Base-by-base conservation (phyloP, 805 yeast genomes). In the Ogataea henricii region DNA sequence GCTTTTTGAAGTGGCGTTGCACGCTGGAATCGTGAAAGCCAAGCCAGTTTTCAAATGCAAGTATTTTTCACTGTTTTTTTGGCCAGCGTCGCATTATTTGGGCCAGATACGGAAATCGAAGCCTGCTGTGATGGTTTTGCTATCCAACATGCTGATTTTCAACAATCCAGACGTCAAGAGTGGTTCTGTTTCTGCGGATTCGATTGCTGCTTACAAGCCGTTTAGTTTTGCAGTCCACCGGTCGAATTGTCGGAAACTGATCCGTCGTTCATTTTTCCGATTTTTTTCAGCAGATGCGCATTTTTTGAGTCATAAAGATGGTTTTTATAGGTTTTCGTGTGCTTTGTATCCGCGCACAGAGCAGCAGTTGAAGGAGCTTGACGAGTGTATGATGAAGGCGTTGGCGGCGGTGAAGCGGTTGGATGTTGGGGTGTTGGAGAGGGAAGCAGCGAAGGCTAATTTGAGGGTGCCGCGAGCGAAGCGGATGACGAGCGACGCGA, bases 21-120 rank as follows among this genome's bases (percentile, higher is more conserved):
- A 41, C 18, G 33, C 42, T 4, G 51, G 55, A 1, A 2, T 54
- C 3, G 32, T 39, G 3, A 41, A 40, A 7, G 33, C 46, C n/a
- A 51, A 46, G 33, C 27, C 49, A 2, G 21, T 56, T 3, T 55
- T 55, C 37, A 38, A 32, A 8, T 58, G 65, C 39, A 56, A 55
- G 20, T 59, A 53, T 42, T 66, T 65, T 37, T 14, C 40, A 3
- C 13, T 65, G 12, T 22, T 27, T 4, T 68, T 51, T 45, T 60
- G 54, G 46, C 64, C 59, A 13, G 44, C 49, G 14, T 16, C 41
- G 1, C 61, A 60, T 40, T 60, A 45, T 34, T 3, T 63, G 17
- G 63, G 64, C 1, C 52, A 49, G 36, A 55, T 60, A 4, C 45
- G 70, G n/a, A 68, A 68, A 40, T 63, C 70, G 0, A 57, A 50